Evolutionary conservation across 2,329 filamentous ascomycete genomes (phyloP), one percentile per base, ranked within the genome.

Genomic region (Ophiostoma australiae): DNA sequence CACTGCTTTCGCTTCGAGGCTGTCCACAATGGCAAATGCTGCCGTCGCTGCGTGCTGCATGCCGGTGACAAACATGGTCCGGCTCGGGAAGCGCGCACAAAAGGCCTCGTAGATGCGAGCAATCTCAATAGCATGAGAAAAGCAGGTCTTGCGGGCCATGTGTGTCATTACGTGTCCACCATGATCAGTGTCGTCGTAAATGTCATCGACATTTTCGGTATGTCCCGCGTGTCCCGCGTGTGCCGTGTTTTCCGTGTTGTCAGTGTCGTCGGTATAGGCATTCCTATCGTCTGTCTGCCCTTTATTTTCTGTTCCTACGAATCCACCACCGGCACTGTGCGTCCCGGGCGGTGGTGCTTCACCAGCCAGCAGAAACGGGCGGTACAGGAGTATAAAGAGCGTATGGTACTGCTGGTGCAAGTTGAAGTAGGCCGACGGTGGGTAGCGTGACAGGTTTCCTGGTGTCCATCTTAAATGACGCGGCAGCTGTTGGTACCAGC

Each of bases 31-130:
- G 11, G 71, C 71, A 66, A 72, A 68, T 15, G 71, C 71, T 3
- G 71, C 68, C 23, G 71, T 70, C 35, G 71, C 71, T n/a, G 71
- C 71, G 68, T 72, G 71, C 68, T 72, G 71, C 71, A 72, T 72
- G 63, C 71, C 71, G 68, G 71, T 72, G n/a, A 72, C 71, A 66
- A 72, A 72, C 71, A 72, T 72, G 65, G 63, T 68, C 48, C 69
- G 68, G 71, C 63, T 41, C 63, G 67, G 68, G 39, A 72, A 72
- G 48, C 68, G 68, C 37, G 61, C 48, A 37, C 68, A 72, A 13
- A 70, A 72, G 20, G 65, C 68, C 63, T 70, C 68, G 71, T 70
- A 70, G 68, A 72, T 72, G 68, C 68, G 68, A 1, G 71, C 68
- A 37, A 72, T 69, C 71, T 72, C 71, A 31, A 72, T 70, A 6